A percentile compares a stretch with the other conserved stretches of the same genome.
Evolutionary conservation across 768 basidiomycete genomes (phyloP).

Genomic region (Naganishia randhawae): DNA sequence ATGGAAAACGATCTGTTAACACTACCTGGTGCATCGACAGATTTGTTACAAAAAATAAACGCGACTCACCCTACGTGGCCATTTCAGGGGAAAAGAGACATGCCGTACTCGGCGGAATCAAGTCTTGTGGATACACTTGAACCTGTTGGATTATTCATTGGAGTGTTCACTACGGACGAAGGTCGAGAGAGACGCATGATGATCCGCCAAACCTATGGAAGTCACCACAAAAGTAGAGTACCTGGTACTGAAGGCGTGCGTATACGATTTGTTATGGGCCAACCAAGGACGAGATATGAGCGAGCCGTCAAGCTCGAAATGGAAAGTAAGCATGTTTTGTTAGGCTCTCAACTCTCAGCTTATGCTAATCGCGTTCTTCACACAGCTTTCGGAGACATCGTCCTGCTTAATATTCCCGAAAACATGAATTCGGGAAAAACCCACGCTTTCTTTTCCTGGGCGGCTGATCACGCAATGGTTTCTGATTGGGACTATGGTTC

Average conservation of each 20-base stretch:
- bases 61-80: constrained; percentile 40
- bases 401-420: constrained; percentile 72
- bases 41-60: constrained; percentile 45
- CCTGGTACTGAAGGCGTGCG: constrained; percentile 74
- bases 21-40: constrained; percentile 36
- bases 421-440: constrained; percentile 98
- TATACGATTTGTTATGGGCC: constrained; percentile 83
- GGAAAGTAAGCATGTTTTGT: constrained; percentile 65
- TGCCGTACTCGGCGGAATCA: constrained; percentile 47
- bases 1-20: constrained; percentile 22
- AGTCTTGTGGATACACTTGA: constrained; percentile 66
- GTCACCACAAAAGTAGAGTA: constrained; percentile 67
- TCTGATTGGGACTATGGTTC: constrained; percentile 60
- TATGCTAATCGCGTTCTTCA: not conserved
- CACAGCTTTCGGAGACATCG: constrained; percentile 48
- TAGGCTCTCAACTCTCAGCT: constrained; percentile 9
- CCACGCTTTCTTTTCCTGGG: constrained; percentile 88
- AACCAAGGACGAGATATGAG: constrained; percentile 74
- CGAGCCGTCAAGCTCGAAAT: constrained; percentile 77
- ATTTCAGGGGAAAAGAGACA: constrained; percentile 30
- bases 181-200: constrained; percentile 79
- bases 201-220: constrained; percentile 84
- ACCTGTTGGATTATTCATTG: constrained; percentile 81
- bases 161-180: constrained; percentile 84
- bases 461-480: constrained; percentile 82